Evolutionary conservation across 495 filamentous ascomycete genomes (phyloP), one percentile per base, ranked within the genome.

Genomic region (Penicillium alfredii): DNA sequence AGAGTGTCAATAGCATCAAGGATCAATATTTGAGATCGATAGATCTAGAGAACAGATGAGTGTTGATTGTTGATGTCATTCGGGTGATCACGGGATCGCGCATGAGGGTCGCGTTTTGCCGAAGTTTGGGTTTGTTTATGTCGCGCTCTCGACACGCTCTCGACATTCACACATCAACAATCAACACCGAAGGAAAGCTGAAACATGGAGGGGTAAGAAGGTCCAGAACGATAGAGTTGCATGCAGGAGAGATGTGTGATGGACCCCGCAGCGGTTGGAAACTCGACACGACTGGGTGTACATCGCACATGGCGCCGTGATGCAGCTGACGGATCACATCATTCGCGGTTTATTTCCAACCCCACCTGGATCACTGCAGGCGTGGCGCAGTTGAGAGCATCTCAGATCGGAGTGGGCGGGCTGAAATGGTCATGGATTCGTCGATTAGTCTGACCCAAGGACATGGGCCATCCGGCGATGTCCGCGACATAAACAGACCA

Each of bases 311-410:
- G 53, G 53, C 40, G 39, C 33, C 38, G 49, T 50, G 49, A 49
- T 45, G 43, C 42, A 47, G 37, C 35, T 43, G 48, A 58, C 27
- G 42, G 40, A 42, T 58, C 55, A 58, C 45, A 58, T 58, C 48
- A 50, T 51, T 35, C 23, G 24, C 21, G 31, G 9, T 33, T 23
- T 13, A 19, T 11, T 20, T 27, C 23, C 13, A 39, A 51, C 54
- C 44, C 54, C 51, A 55, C 49, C 18, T n/a, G 33, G 17, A 19
- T 23, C 25, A 19, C 22, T 45, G 21, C 33, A 30, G 28, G 4
- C 24, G 42, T 48, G 47, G 49, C 45, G 43, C 37, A 45, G 38
- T 30, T 24, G 38, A 30, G 21, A 12, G 16, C 7, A 32, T n/a
- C n/a, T n/a, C 16, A 39, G 38, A 42, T 46, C 36, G 45, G 42